Evolutionary conservation across 805 yeast species (phyloP).

Genomic region (Yarrowia sp.): DNA sequence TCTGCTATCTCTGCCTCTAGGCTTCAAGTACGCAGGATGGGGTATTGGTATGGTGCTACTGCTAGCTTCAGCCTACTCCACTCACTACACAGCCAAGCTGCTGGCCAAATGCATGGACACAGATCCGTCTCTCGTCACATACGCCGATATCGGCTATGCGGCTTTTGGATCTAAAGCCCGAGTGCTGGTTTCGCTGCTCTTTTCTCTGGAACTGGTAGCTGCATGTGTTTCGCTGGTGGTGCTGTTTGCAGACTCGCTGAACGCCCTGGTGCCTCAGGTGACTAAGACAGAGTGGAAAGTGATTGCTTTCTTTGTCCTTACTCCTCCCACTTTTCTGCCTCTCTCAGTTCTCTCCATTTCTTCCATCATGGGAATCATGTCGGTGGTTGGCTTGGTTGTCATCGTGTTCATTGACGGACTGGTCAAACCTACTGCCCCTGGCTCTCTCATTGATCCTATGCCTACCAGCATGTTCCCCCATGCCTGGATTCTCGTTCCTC

Average conservation of each 20-base stretch:
- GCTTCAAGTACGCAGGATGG: slow-evolving; percentile 61
- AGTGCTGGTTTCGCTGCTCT: slow-evolving; percentile 65
- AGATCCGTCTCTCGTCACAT: slow-evolving; percentile 76
- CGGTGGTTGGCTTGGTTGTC: slow-evolving; percentile 63
- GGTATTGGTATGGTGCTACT: slow-evolving; percentile 55
- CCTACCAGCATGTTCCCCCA: slow-evolving; percentile 70
- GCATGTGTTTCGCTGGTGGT: slow-evolving; percentile 80
- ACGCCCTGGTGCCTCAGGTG: slow-evolving; percentile 58
- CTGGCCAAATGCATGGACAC: slow-evolving; percentile 75
- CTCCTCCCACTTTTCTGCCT: slow-evolving; percentile 82
- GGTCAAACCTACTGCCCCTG: slow-evolving; percentile 60
- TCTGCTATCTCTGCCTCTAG: slow-evolving; percentile 60
- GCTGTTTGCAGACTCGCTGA: slow-evolving; percentile 79
- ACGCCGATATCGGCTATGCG: slow-evolving; percentile 86
- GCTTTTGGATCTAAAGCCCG: slow-evolving; percentile 79
- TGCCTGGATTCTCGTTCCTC: slow-evolving; percentile 46
- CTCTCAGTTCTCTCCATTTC: slow-evolving; percentile 67
- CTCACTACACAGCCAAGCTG: slow-evolving; percentile 74
- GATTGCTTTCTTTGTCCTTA: slow-evolving; percentile 53
- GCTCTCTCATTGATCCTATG: slow-evolving; percentile 65
- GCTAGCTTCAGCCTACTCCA: slow-evolving; percentile 58
- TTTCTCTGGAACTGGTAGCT: slow-evolving; percentile 74
- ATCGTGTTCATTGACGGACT: slow-evolving; percentile 64
- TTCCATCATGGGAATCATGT: slow-evolving; percentile 66
- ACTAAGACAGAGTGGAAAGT: slow-evolving; percentile 60